These are phyloP conservation scores for Barnettozyma wickerhamii DNA, from an alignment of 805 yeast genomes.

Conservation along the genomic window DNA sequence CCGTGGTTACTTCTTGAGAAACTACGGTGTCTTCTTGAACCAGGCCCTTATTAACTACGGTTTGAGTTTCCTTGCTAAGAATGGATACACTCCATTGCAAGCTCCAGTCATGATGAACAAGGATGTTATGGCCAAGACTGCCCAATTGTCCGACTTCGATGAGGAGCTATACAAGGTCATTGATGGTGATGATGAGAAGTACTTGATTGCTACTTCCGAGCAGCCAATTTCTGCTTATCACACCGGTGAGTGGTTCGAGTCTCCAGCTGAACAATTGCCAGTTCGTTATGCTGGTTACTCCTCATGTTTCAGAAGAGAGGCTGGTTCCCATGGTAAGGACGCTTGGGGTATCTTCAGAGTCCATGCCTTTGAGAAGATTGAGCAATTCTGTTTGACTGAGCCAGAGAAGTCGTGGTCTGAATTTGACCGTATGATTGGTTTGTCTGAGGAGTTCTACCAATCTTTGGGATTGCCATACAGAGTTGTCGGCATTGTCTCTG, in stretches of 20 bases:
- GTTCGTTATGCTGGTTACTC: slow-evolving; percentile 97
- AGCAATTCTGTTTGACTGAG: slow-evolving; percentile 92
- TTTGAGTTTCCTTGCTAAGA: slow-evolving; percentile 70
- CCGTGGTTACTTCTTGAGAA: slow-evolving; percentile 95
- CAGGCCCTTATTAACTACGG: slow-evolving; percentile 98
- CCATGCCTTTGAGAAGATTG: slow-evolving; percentile 97
- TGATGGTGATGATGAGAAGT: slow-evolving; percentile 97
- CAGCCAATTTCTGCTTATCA: slow-evolving; percentile 99
- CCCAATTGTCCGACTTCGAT: slow-evolving; percentile 95
- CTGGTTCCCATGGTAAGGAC: slow-evolving; percentile 98
- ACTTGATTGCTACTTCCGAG: slow-evolving; percentile 96
- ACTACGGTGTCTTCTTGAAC: slow-evolving; percentile 94
- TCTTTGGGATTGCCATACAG: slow-evolving; percentile 91
- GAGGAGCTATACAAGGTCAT: slow-evolving; percentile 96
- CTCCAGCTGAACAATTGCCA: slow-evolving; percentile 95
- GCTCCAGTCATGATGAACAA: slow-evolving; percentile 99
- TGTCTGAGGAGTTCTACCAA: slow-evolving; percentile 90
- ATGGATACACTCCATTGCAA: slow-evolving; percentile 86
- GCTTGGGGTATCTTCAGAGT: slow-evolving; percentile 99
- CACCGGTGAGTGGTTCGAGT: slow-evolving; percentile 97
- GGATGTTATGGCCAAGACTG: slow-evolving; percentile 99
- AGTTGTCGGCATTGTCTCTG: slow-evolving; percentile 96
- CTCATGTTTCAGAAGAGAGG: slow-evolving; percentile 98
- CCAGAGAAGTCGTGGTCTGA: slow-evolving; percentile 98
- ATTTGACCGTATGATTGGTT: slow-evolving; percentile 91